Percentiles rank a stretch among this genome's conserved stretches.
phyloP scores from a whole-genome alignment of 2,329 filamentous ascomycete species.

The Colletotrichum viniferum region DNA sequence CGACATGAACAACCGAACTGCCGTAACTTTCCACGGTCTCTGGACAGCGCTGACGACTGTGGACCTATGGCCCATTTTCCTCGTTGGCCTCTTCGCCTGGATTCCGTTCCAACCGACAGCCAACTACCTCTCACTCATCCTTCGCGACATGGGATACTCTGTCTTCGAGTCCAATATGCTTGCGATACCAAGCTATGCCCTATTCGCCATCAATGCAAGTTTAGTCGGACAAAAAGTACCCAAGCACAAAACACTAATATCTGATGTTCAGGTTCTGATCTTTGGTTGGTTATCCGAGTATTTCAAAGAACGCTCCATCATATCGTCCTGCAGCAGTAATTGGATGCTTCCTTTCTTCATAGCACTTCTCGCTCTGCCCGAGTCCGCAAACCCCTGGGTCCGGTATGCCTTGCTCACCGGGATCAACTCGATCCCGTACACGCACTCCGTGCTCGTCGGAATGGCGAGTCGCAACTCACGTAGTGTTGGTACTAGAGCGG shows the following conservation, averaged over 20 bases:
- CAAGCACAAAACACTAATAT: conserved; percentile 31
- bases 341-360: conserved; percentile 60
- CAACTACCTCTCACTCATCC: conserved; percentile 27
- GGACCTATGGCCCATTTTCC: conserved; percentile 49
- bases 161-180: conserved; percentile 52
- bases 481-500: conserved; percentile 48
- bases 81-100: conserved; percentile 48
- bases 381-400: conserved; percentile 50
- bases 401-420: conserved; percentile 56
- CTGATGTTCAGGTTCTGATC: conserved; percentile 38
- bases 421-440: conserved; percentile 59
- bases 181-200: conserved; percentile 22
- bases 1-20: conserved; percentile 64
- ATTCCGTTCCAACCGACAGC: conserved; percentile 25
- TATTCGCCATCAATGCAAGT: conserved; percentile 39
- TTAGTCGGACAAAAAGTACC: conserved; percentile 52
- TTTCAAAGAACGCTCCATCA: conserved; percentile 50
- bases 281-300: conserved; percentile 46
- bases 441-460: conserved; percentile 54
- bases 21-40: conserved; percentile 52
- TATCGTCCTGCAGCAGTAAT: conserved; percentile 51
- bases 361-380: conserved; percentile 45
- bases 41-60: conserved; percentile 58
- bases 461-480: conserved; percentile 43
- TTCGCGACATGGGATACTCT: conserved; percentile 27